Percentiles rank a stretch among this genome's conserved stretches.
Conservation (phyloP, 2,329 filamentous ascomycete species). For the Arthroderma uncinatum region DNA sequence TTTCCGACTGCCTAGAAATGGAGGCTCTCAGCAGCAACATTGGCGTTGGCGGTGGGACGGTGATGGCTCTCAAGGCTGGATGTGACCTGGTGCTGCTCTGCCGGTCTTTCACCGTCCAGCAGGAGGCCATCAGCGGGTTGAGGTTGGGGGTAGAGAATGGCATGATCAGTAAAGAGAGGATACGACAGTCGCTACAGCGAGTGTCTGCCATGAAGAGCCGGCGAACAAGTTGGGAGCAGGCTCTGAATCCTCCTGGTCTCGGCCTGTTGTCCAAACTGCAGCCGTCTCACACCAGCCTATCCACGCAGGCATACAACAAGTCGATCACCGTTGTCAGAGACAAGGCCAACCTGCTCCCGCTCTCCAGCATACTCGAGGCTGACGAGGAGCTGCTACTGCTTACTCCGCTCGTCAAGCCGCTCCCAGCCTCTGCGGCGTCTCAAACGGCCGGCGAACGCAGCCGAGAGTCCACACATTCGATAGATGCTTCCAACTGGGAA, state of each 20-base stretch:
- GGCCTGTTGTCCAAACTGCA: constrained; percentile 68
- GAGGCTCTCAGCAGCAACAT: constrained; percentile 91
- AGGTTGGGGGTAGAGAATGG: constrained; percentile 83
- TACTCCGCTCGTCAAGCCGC: constrained; percentile 78
- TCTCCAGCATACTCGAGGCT: constrained; percentile 68
- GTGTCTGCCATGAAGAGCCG: constrained; percentile 70
- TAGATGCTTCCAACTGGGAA: constrained; percentile 46
- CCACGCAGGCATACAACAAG: constrained; percentile 75
- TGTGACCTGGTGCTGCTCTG: constrained; percentile 87
- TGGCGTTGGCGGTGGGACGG: constrained; percentile 89
- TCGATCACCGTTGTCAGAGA: constrained; percentile 91
- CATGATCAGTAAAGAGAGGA: constrained; percentile 69
- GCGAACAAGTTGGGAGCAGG: constrained; percentile 84
- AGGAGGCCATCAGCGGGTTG: constrained; percentile 81
- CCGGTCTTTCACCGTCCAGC: constrained; percentile 74
- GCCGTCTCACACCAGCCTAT: constrained; percentile 67
- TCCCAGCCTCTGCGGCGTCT: constrained; percentile 79
- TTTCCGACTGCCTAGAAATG: constrained; percentile 95
- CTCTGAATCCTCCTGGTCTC: constrained; percentile 74
- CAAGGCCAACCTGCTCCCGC: constrained; percentile 70
- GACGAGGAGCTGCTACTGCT: constrained; percentile 83
- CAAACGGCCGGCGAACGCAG: constrained; percentile 48
- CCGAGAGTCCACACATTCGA: constrained; percentile 28
- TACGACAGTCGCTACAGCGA: constrained; percentile 67
- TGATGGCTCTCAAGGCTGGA: constrained; percentile 94